Evolutionary conservation across 805 yeast genomes (phyloP).

Genomic region (Dipodascus albidus): DNA sequence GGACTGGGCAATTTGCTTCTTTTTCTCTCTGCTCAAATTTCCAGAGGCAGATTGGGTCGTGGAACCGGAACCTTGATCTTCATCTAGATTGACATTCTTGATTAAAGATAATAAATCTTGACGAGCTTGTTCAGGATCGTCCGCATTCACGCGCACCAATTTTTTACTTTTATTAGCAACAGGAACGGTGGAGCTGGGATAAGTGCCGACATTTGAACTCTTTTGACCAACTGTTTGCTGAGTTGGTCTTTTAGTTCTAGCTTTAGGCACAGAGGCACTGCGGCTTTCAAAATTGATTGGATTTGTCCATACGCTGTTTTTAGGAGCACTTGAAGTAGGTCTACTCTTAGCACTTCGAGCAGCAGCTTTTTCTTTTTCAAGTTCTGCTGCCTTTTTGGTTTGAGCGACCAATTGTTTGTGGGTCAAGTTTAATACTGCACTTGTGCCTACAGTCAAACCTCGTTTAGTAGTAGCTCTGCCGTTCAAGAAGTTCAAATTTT

Average conservation of each 20-base stretch:
- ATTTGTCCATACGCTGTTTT: slow-evolving; percentile 30
- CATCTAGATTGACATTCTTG: neutral
- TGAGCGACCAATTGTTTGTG: slow-evolving; percentile 66
- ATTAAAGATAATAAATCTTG: neutral
- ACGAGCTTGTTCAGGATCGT: neutral
- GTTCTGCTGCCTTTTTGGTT: slow-evolving; percentile 43
- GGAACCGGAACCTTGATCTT: neutral
- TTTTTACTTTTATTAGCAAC: neutral
- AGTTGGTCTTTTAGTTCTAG: neutral
- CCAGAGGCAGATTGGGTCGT: neutral
- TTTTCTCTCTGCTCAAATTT: neutral
- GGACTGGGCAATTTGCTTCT: slow-evolving; percentile 6
- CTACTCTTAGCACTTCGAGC: slow-evolving; percentile 8
- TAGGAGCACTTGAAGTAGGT: slow-evolving; percentile 12
- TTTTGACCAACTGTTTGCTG: neutral
- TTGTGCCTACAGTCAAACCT: slow-evolving; percentile 74
- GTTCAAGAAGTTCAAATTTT: slow-evolving; percentile 73
- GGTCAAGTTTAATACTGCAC: slow-evolving; percentile 68
- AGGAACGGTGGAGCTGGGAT: too few relatives aligned
- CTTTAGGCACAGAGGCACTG: neutral
- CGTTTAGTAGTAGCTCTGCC: slow-evolving; percentile 70
- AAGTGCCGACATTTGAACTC: neutral
- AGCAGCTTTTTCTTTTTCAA: slow-evolving; percentile 5
- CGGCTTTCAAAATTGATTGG: slow-evolving; percentile 2
- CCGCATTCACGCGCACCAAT: neutral